Conservation (phyloP, 2,329 filamentous ascomycete genomes). For the Diaporthe capsici region DNA sequence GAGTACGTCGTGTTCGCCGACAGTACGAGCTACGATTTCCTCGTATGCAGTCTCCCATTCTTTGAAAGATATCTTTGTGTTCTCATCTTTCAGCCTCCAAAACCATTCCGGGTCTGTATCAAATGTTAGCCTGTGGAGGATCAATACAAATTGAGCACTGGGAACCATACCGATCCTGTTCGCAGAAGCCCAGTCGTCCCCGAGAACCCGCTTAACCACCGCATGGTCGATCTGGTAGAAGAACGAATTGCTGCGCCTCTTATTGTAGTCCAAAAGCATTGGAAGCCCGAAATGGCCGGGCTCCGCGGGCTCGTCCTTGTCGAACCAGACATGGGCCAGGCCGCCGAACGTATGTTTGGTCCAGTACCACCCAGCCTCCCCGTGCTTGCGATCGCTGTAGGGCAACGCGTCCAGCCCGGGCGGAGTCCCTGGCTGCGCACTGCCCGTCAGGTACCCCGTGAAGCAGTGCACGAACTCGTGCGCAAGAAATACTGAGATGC, state of each 20-base stretch:
- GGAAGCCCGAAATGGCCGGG: neutral
- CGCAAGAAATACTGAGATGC: slow-evolving; percentile 1
- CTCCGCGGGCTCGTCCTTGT: neutral
- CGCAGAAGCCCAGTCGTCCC: neutral
- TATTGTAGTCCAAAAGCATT: neutral
- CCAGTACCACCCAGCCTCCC: neutral
- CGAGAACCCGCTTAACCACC: neutral
- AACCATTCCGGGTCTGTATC: slow-evolving; percentile 4
- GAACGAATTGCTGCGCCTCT: neutral
- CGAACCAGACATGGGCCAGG: neutral
- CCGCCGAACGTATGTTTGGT: slow-evolving; percentile 2
- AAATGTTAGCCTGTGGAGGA: neutral
- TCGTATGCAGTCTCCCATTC: neutral
- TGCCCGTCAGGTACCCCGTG: slow-evolving; percentile 14
- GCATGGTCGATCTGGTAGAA: neutral
- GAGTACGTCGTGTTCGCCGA: neutral
- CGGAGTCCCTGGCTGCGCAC: neutral
- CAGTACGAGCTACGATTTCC: neutral
- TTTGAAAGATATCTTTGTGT: neutral
- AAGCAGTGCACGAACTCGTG: slow-evolving; percentile 29
- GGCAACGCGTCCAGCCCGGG: neutral
- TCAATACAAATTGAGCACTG: neutral
- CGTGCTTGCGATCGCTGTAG: neutral
- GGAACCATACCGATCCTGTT: neutral
- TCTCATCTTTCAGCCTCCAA: neutral